A percentile compares a stretch with the other conserved stretches of the same genome.
Conservation (phyloP, 176 grass and related monocot species). For the Puccinellia tenuiflora region DNA sequence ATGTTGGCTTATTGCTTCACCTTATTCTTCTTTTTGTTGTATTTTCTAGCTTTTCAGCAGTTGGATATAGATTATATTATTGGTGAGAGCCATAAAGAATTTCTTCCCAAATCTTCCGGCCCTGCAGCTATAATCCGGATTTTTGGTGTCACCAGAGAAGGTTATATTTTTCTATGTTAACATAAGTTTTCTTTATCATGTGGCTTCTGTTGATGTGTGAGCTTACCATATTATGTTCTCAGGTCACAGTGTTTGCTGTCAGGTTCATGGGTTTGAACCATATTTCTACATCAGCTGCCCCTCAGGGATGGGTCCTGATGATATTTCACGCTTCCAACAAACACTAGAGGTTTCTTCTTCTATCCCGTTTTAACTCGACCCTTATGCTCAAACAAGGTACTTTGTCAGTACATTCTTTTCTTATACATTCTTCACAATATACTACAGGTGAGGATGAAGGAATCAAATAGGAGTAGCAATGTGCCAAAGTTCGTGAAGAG, state of each 20-base stretch:
- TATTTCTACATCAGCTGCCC: constrained; percentile 89
- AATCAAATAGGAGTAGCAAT: constrained; percentile 93
- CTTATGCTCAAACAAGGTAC: background rate
- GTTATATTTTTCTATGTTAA: constrained; percentile 29
- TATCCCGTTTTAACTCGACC: background rate
- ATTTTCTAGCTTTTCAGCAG: constrained; percentile 86
- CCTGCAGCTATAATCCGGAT: constrained; percentile 86
- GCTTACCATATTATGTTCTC: constrained; percentile 23
- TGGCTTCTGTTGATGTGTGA: constrained; percentile 8
- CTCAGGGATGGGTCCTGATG: constrained; percentile 78
- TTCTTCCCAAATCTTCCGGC: constrained; percentile 74
- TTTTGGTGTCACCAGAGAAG: constrained; percentile 96
- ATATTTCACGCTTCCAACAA: constrained; percentile 85
- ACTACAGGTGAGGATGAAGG: constrained; percentile 79
- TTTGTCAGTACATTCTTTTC: constrained; percentile 16
- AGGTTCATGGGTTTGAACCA: constrained; percentile 94
- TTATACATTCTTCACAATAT: constrained; percentile 31
- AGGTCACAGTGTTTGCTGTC: constrained; percentile 95
- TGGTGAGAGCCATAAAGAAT: constrained; percentile 75
- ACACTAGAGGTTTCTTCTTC: constrained; percentile 62
- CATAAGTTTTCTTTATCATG: background rate
- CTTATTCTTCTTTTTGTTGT: constrained; percentile 17
- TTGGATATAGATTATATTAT: constrained; percentile 95
- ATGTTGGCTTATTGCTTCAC: constrained; percentile 3
- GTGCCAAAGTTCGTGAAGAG: constrained; percentile 85